These are phyloP conservation scores for Sutorius australiensis DNA, from an alignment of 768 basidiomycete genomes.

Conservation along the genomic window DNA sequence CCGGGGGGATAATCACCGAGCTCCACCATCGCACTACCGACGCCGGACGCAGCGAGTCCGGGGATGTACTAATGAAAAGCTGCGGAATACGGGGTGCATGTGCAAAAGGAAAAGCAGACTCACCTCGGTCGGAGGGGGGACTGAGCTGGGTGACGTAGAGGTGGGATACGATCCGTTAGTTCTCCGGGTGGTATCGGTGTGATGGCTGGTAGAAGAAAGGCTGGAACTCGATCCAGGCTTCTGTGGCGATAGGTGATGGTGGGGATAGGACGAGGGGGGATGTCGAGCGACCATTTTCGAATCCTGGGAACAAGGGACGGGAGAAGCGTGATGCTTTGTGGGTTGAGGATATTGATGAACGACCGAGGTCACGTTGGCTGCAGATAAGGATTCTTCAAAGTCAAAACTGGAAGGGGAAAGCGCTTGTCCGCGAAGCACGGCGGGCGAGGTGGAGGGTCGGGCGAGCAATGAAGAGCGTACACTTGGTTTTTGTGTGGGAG, in stretches of 20 bases:
- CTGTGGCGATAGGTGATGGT: constrained; percentile 15
- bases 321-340: constrained; percentile 21
- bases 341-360: constrained; percentile 31
- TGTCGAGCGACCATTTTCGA: constrained; percentile 4
- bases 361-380: constrained; percentile 28
- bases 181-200: constrained; percentile 28
- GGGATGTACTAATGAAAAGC: constrained; percentile 14
- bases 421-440: constrained; percentile 26
- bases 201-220: constrained; percentile 18
- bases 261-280: constrained; percentile 8
- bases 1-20: constrained; percentile 24
- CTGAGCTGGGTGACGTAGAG: constrained; percentile 28
- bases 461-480: background rate
- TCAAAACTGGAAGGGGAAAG: constrained; percentile 18
- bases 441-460: constrained; percentile 3
- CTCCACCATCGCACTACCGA: constrained; percentile 8
- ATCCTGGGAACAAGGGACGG: constrained; percentile 15
- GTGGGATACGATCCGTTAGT: constrained; percentile 17
- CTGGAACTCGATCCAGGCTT: constrained; percentile 28
- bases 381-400: constrained; percentile 29
- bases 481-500: constrained; percentile 1
- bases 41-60: constrained; percentile 15
- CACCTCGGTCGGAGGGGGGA: constrained; percentile 21
- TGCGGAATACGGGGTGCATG: constrained; percentile 2
- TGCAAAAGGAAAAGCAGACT: constrained; percentile 7